Evolutionary conservation across 768 basidiomycete species (phyloP).

Genomic region (Mycena amicta): DNA sequence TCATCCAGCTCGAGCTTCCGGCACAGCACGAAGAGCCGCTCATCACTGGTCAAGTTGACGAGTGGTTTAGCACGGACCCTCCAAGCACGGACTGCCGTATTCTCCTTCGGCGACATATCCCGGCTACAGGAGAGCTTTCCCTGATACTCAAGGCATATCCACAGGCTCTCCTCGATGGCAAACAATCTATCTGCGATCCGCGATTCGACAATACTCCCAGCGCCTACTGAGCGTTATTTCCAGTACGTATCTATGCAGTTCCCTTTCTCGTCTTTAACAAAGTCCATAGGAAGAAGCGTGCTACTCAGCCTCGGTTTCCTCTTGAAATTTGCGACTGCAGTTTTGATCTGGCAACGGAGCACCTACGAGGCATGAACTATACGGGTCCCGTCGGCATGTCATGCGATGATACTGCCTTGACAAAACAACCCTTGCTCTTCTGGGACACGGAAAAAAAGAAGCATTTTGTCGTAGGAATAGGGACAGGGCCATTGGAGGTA

Average conservation of each 20-base stretch:
- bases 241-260: conserved; percentile 11
- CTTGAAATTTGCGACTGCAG: conserved; percentile 23
- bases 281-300: conserved; percentile 18
- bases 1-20: background rate
- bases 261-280: background rate
- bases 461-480: conserved; percentile 29
- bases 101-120: background rate
- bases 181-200: background rate
- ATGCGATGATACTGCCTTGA: conserved; percentile 42
- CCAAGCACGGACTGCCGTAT: background rate
- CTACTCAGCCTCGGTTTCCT: conserved; percentile 26
- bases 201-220: conserved; percentile 14
- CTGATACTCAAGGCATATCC: background rate
- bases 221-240: conserved; percentile 20
- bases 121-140: background rate
- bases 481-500: conserved; percentile 31
- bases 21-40: background rate
- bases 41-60: background rate
- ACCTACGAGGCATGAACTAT: conserved; percentile 23
- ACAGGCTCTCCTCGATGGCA: background rate
- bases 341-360: conserved; percentile 22
- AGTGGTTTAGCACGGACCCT: background rate
- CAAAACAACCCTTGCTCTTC: conserved; percentile 24
- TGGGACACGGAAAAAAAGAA: conserved; percentile 24
- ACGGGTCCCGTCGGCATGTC: conserved; percentile 30